Base-by-base conservation (phyloP, 495 filamentous ascomycete species). In the Xylaria cubensis region DNA sequence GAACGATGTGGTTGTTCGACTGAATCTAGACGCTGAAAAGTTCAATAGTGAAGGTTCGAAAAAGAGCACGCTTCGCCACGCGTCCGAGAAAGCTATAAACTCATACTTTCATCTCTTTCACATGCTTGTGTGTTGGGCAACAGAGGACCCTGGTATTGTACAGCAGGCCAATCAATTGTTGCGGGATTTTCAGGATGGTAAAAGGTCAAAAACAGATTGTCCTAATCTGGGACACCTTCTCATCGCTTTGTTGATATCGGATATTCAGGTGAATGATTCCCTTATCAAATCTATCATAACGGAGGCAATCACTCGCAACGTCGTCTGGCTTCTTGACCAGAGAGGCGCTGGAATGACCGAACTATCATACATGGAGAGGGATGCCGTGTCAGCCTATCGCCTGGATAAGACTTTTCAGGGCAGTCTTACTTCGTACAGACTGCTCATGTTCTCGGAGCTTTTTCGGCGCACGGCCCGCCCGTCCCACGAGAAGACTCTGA, bases 21-120 rank as follows among this genome's bases (percentile, higher is more conserved):
- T 86, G 42, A 86, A 82, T 74, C 50, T 79, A 15, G 78, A 79
- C 65, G 26, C 64, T 32, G 64, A 67, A 10, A 67, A 67, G 24
- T 24, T 67, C 1, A 8, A 34, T 9, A 24, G 13, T 19, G 24
- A 8, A 15, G 73, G 73, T 58, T 32, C 42, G 17, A 15, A 44
- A 1, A 82, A 79, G 55, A 84, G 82, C 62, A 84, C 81, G 4
- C 80, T 87, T 34, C 82, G 75, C 0, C 84, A 86, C 44, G 85
- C 85, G 0, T 85, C 83, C 0, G 86, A 87, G 69, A 87, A 86
- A 74, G 86, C 85, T 3, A 84, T 88, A 9, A 83, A 87, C 67
- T 82, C 83, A 0, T 87, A 88, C 77, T 87, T 88, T 72, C 83
- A 85, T 56, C 82, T 87, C 36, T 87, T 86, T 74, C 86, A 87